Base-by-base conservation (phyloP, 2,329 filamentous ascomycete species). In the Fusarium irregulare region DNA sequence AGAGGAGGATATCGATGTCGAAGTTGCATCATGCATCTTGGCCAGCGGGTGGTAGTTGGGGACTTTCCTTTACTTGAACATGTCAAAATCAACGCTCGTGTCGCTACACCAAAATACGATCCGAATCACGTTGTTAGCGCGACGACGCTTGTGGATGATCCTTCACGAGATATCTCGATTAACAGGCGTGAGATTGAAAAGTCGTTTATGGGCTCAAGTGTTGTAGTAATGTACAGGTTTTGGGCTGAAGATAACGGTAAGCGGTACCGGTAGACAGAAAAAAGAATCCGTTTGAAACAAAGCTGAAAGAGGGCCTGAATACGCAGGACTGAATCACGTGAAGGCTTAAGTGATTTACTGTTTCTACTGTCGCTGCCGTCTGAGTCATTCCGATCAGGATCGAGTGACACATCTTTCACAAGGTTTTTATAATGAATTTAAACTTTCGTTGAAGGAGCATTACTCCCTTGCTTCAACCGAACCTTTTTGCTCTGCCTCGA, bases 41-140 rank as follows among this genome's bases (percentile, higher is more conserved):
- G 27, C 3, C 3, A 16, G 4, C 27, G 46, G 4, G n/a, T 5
- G 5, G 27, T 18, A 2, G 13, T 27, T 8, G 6, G 27, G 2
- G 27, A 30, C 6, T 48, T 48, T 48, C 27, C 46, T 14, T 28
- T 2, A 3, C 46, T 48, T 21, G 9, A 30, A 30, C n/a, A 30
- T 12, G 10, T 20, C 9, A 18, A n/a, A n/a, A 37, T 37, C 18
- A 37, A 37, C 34, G 34, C 18, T n/a, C 10, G 34, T 37, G 34
- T 10, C 10, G 34, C 10, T n/a, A n/a, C 34, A n/a, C 10, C 18
- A 1, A 6, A 2, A n/a, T 37, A 12, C 18, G 1, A 11, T 4
- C 18, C 10, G 6, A n/a, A 6, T n/a, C 34, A 18, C 3, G 6
- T 37, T 4, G 5, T 37, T 4, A 9, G 1, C 18, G 4, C 34